Conservation (phyloP, 1,284 basidiomycete species). For the Cryptococcus neoformans region DNA sequence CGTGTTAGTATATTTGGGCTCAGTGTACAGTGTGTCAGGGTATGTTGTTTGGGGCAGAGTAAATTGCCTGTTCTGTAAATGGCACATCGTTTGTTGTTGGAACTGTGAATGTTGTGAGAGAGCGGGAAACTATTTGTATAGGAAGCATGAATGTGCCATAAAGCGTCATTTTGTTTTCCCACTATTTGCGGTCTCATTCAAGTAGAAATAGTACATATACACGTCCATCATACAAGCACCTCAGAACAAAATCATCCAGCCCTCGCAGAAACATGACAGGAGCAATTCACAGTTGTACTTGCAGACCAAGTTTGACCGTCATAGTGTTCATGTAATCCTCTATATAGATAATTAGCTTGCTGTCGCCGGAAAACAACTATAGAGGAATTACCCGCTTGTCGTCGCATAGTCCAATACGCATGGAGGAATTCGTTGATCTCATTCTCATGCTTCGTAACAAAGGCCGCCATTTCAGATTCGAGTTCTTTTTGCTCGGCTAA, state of each 20-base stretch:
- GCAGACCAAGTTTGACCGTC: constrained; percentile 38
- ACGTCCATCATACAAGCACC: too few species aligned
- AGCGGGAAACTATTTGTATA: too few species aligned
- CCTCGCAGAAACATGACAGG: not conserved
- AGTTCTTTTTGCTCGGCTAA: constrained; percentile 30
- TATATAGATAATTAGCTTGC: constrained; percentile 13
- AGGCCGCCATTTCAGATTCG: constrained; percentile 63
- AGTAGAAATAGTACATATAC: too few species aligned
- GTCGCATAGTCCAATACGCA: constrained; percentile 74
- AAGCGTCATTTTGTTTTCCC: too few species aligned
- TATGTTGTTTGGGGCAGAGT: not conserved
- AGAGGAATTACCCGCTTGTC: constrained; percentile 61
- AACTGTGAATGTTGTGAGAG: too few species aligned
- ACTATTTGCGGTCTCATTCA: too few species aligned
- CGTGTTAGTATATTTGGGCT: not conserved
- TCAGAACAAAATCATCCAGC: too few species aligned
- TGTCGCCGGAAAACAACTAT: not conserved
- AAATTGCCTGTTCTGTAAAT: too few species aligned
- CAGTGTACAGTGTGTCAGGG: not conserved
- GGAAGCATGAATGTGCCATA: too few species aligned
- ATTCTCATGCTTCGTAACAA: constrained; percentile 64
- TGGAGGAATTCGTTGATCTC: constrained; percentile 72
- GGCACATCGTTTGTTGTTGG: too few species aligned
- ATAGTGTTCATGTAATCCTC: constrained; percentile 48
- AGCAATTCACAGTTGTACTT: constrained; percentile 5